phyloP scores from a whole-genome alignment of 176 grass and related monocot genomes.

The Stipa capillata region DNA sequence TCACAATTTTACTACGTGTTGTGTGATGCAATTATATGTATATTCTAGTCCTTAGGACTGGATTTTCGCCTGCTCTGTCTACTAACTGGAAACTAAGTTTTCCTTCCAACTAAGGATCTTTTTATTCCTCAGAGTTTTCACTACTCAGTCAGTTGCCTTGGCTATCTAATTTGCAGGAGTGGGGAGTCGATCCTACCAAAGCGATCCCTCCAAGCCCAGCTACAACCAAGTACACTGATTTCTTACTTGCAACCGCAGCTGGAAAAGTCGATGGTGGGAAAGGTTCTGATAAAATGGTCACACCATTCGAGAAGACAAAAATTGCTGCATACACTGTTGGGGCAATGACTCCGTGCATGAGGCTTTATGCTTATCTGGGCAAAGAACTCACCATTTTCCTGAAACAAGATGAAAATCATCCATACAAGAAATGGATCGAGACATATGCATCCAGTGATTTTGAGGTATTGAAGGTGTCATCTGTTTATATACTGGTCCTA shows the following conservation, averaged over 20 bases:
- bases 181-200: conserved; percentile 77
- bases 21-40: neutral
- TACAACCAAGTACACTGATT: conserved; percentile 81
- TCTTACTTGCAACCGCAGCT: conserved; percentile 77
- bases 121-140: neutral
- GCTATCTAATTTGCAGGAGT: conserved; percentile 55
- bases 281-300: conserved; percentile 81
- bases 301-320: conserved; percentile 97
- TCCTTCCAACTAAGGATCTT: neutral
- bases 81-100: neutral
- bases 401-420: conserved; percentile 54
- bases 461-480: conserved; percentile 51
- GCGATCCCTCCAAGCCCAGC: conserved; percentile 52
- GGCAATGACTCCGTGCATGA: conserved; percentile 89
- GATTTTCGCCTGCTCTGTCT: neutral
- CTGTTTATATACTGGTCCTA: neutral
- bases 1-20: neutral
- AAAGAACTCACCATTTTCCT: conserved; percentile 58
- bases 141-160: neutral
- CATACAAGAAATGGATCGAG: conserved; percentile 80
- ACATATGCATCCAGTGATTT: conserved; percentile 63
- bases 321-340: conserved; percentile 93
- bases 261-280: conserved; percentile 85
- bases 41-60: neutral
- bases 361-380: conserved; percentile 82